Percentiles rank a stretch among this genome's conserved stretches.
These are phyloP conservation scores for Podila epicladia DNA, from an alignment of 192 early-diverging fungal genomes.

Conservation along the genomic window DNA sequence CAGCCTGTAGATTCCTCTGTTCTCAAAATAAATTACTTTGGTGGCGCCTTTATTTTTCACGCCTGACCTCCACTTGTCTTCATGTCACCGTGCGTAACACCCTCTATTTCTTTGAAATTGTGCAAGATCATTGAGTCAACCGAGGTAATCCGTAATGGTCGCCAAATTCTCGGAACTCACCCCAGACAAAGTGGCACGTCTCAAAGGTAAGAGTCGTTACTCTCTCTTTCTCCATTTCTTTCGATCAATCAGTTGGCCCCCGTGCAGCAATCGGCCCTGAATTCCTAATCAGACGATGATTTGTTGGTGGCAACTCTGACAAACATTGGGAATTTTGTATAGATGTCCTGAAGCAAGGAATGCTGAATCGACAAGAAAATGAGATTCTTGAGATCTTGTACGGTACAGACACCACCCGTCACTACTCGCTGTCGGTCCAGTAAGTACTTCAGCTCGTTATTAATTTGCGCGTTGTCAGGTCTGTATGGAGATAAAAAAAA, in stretches of 20 bases:
- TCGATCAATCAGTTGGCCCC: too few species aligned
- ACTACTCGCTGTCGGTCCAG: slow-evolving; percentile 45
- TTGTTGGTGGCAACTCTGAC: background rate
- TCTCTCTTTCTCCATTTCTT: too few species aligned
- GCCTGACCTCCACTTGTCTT: too few species aligned
- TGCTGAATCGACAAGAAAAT: slow-evolving; percentile 27
- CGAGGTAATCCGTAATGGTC: background rate
- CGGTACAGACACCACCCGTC: slow-evolving; percentile 18
- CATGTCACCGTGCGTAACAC: too few species aligned
- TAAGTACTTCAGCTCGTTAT: background rate
- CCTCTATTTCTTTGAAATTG: too few species aligned
- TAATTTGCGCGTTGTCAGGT: background rate
- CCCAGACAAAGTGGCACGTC: background rate
- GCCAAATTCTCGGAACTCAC: background rate
- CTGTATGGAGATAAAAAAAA: background rate
- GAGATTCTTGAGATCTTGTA: slow-evolving; percentile 42
- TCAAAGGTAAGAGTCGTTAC: background rate
- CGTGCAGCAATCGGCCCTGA: too few species aligned
- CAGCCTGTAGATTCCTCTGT: too few species aligned
- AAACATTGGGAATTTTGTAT: too few species aligned
- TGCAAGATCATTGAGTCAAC: too few species aligned
- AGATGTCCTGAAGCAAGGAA: slow-evolving; percentile 22
- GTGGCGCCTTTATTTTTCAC: too few species aligned
- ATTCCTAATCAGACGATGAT: too few species aligned
- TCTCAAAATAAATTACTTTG: too few species aligned